Base-by-base conservation (phyloP, 2,329 filamentous ascomycete genomes). In the Stagonosporopsis vannaccii region DNA sequence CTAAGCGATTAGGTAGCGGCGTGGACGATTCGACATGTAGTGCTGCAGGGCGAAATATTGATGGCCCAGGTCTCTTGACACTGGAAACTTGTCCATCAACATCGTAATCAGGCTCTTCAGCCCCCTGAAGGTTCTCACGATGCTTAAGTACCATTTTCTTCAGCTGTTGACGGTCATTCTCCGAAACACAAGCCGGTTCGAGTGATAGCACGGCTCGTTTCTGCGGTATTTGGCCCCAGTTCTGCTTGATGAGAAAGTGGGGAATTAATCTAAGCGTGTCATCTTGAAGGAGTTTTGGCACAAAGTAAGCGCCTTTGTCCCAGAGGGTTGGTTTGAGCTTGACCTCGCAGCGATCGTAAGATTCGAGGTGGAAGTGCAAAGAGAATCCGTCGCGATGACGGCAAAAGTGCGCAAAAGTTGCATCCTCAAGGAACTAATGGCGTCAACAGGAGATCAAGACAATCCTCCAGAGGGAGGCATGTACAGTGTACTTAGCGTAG, bases 361-460 rank as follows among this genome's bases (percentile, higher is more conserved):
- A 25, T 9, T 51, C 28, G 4, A 42, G 13, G 23, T 55, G 41
- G 41, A 58, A 51, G 22, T 54, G 45, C 1, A 40, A 7, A 12
- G 12, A n/a, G 11, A 22, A 32, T 6, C 23, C 6, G 4, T 39
- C 45, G 5, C 25, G 45, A 6, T 17, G 2, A 36, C 23, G 45
- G 6, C 13, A 7, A 20, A n/a, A 32, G 23, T 23, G 17, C 3
- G 35, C 4, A 15, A 40, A 41, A 3, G 36, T 11, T 2, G 17
- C 9, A 3, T 33, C 8, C 15, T 41, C 19, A 5, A 49, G 17
- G 4, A 28, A 9, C 23, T 39, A 13, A 22, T 9, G 7, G 12
- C 20, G 26, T 28, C 4, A 20, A 15, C 9, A 30, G 6, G n/a
- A 9, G n/a, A 3, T 19, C 20, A 22, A 11, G 35, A 3, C 19